phyloP scores from a whole-genome alignment of 2,329 filamentous ascomycete species.

The Fusarium buxicola region DNA sequence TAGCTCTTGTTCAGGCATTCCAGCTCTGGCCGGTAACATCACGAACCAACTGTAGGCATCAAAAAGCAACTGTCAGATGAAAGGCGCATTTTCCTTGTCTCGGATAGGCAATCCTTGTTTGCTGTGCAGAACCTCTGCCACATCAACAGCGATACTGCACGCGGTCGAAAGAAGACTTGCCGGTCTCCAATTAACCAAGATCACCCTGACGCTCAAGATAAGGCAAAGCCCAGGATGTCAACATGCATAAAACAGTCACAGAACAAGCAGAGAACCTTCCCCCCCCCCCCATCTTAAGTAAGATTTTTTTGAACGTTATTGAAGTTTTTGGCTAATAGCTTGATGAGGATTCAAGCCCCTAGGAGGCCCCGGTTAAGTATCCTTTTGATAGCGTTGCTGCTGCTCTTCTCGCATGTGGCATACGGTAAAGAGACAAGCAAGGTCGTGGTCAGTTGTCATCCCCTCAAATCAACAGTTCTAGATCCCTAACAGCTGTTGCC shows the following conservation, averaged over 20 bases:
- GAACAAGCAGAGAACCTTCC: too few species aligned
- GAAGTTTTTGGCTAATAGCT: too few species aligned
- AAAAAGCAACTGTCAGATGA: constrained; percentile 2
- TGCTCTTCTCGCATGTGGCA: neutral
- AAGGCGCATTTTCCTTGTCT: neutral
- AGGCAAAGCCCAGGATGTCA: too few species aligned
- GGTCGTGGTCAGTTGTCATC: constrained; percentile 1
- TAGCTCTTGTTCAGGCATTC: neutral
- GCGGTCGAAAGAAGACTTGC: neutral
- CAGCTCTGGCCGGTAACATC: neutral
- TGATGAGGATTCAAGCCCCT: too few species aligned
- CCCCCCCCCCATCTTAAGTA: too few species aligned
- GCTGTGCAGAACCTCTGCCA: constrained; percentile 13
- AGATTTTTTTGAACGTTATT: too few species aligned
- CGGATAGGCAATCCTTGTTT: constrained; percentile 17
- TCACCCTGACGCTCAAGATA: too few species aligned
- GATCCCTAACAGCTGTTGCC: neutral
- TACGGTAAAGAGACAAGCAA: neutral
- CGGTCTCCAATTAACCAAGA: too few species aligned
- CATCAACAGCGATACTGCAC: neutral
- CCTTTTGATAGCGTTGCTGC: too few species aligned
- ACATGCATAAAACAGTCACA: too few species aligned
- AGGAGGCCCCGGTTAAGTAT: too few species aligned
- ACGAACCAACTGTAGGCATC: neutral
- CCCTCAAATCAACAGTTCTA: neutral